A percentile compares a stretch with the other conserved stretches of the same genome.
Conservation (phyloP, 176 grass and related monocot genomes). For the Lolium rigidum region DNA sequence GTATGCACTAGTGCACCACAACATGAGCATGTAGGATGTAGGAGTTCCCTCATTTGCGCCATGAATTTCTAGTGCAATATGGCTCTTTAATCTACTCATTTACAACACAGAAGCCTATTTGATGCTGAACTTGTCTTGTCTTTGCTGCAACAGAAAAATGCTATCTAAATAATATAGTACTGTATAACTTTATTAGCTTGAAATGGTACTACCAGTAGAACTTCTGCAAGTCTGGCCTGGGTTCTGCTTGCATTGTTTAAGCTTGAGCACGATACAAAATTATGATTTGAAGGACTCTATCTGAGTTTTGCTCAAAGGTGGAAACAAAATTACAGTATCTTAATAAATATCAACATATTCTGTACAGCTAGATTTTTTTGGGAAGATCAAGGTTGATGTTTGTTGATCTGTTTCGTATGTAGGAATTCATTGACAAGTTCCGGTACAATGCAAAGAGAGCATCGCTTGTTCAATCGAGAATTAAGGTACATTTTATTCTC, state of each 20-base stretch:
- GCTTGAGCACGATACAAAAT: neutral
- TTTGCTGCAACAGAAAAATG: neutral
- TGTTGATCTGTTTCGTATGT: conserved; percentile 40
- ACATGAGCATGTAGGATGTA: conserved; percentile 2
- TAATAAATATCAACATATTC: conserved; percentile 7
- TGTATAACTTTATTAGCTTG: conserved; percentile 22
- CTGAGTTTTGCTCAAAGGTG: conserved; percentile 29
- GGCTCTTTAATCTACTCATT: conserved; percentile 1
- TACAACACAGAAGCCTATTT: conserved; percentile 10
- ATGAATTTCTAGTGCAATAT: conserved; percentile 20
- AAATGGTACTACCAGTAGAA: conserved; percentile 20
- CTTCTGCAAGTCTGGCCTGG: neutral
- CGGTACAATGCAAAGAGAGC: conserved; percentile 94
- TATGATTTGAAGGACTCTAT: conserved; percentile 4
- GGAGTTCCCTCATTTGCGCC: neutral
- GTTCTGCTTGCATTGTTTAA: neutral
- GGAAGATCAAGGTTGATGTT: neutral
- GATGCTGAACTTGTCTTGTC: neutral
- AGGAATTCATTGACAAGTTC: conserved; percentile 98
- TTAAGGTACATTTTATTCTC: conserved; percentile 66
- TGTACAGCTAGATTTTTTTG: conserved; percentile 24
- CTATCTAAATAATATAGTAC: neutral
- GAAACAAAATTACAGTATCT: conserved; percentile 5
- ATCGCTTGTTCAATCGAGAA: conserved; percentile 98
- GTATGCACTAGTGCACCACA: neutral